These are phyloP conservation scores for Lepidopterella palustris DNA, from an alignment of 495 filamentous ascomycete genomes.

Conservation along the genomic window DNA sequence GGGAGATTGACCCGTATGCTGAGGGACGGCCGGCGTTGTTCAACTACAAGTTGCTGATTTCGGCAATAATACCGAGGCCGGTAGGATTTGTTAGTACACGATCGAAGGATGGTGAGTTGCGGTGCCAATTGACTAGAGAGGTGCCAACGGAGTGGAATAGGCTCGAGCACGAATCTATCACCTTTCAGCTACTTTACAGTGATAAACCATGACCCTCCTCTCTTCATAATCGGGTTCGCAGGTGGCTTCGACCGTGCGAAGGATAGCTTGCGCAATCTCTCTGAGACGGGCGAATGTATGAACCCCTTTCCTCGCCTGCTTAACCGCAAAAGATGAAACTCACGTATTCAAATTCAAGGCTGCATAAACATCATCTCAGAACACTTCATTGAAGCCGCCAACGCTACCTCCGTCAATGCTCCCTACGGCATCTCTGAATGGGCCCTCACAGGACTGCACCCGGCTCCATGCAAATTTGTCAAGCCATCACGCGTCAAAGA, in stretches of 20 bases:
- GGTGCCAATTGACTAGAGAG: background rate
- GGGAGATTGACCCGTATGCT: slow-evolving; percentile 77
- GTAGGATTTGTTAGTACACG: slow-evolving; percentile 59
- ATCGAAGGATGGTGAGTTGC: slow-evolving; percentile 47
- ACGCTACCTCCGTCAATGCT: slow-evolving; percentile 67
- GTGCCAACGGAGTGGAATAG: background rate
- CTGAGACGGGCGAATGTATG: slow-evolving; percentile 56
- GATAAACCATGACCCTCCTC: slow-evolving; percentile 81
- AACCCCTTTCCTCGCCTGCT: background rate
- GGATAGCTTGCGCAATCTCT: slow-evolving; percentile 70
- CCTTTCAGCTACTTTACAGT: slow-evolving; percentile 83
- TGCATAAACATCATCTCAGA: slow-evolving; percentile 85
- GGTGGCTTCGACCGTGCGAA: slow-evolving; percentile 50
- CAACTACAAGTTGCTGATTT: slow-evolving; percentile 94
- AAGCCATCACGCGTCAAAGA: slow-evolving; percentile 69
- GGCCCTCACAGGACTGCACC: slow-evolving; percentile 68
- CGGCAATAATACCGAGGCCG: slow-evolving; percentile 76
- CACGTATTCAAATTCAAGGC: slow-evolving; percentile 35
- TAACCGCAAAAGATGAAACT: background rate
- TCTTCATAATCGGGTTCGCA: slow-evolving; percentile 73
- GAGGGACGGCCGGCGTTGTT: slow-evolving; percentile 57
- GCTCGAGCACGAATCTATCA: slow-evolving; percentile 59
- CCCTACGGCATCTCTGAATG: slow-evolving; percentile 79
- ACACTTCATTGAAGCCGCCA: slow-evolving; percentile 82
- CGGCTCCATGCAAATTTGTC: slow-evolving; percentile 60